Conservation (phyloP, 2,329 filamentous ascomycete species). For the Alternaria infectoria region DNA sequence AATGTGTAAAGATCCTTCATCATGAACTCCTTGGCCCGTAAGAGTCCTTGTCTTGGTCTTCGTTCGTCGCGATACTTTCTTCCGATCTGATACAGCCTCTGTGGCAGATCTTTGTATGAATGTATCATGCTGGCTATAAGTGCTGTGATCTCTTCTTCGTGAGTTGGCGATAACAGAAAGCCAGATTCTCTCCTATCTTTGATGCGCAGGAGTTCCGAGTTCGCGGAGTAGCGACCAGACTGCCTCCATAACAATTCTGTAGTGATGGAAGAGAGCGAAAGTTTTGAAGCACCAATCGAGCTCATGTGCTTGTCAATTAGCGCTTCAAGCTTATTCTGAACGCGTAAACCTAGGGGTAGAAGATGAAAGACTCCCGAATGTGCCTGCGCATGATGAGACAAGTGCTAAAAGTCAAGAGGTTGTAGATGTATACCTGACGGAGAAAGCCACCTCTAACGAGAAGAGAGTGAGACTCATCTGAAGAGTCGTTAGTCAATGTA, state of each 20-base stretch:
- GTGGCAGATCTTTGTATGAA: slow-evolving; percentile 84
- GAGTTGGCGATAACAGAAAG: slow-evolving; percentile 86
- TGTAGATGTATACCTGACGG: slow-evolving; percentile 44
- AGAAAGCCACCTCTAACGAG: slow-evolving; percentile 56
- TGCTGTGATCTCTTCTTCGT: slow-evolving; percentile 93
- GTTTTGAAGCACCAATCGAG: slow-evolving; percentile 77
- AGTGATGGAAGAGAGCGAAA: slow-evolving; percentile 84
- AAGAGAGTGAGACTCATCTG: slow-evolving; percentile 52
- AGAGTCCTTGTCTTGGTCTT: slow-evolving; percentile 83
- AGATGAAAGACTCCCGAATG: slow-evolving; percentile 93
- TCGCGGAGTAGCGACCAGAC: slow-evolving; percentile 78
- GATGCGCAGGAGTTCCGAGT: slow-evolving; percentile 84
- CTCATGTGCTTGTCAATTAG: slow-evolving; percentile 91
- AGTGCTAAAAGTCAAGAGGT: neutral
- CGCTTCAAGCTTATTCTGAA: slow-evolving; percentile 85
- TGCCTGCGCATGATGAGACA: slow-evolving; percentile 59
- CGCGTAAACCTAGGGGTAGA: slow-evolving; percentile 82
- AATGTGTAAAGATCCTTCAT: slow-evolving; percentile 99
- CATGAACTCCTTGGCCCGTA: slow-evolving; percentile 87
- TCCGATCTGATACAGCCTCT: slow-evolving; percentile 89
- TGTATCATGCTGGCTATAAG: slow-evolving; percentile 75
- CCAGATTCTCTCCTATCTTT: slow-evolving; percentile 76
- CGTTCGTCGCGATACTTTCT: slow-evolving; percentile 95
- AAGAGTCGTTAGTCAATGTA: slow-evolving; percentile 1
- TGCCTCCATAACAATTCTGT: slow-evolving; percentile 82